phyloP scores from a whole-genome alignment of 2,329 filamentous ascomycete genomes.

The Coniochaeta sp. region DNA sequence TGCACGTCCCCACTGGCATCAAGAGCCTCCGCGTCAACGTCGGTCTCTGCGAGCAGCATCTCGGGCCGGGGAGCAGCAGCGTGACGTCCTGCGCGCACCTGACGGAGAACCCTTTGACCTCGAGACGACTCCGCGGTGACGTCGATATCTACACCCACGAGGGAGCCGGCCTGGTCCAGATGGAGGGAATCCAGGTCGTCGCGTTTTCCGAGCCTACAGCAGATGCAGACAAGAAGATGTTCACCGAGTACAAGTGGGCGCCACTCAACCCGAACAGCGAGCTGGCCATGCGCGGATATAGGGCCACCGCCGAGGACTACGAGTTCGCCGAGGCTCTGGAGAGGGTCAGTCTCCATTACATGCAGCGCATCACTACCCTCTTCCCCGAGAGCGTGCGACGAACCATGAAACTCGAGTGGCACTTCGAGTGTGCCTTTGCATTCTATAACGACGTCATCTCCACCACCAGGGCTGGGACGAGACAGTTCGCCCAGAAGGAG shows the following conservation, averaged over 20 bases:
- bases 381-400: neutral
- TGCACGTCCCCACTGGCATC: conserved; percentile 18
- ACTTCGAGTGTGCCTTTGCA: conserved; percentile 1
- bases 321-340: conserved; percentile 3
- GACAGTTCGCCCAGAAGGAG: conserved; percentile 4
- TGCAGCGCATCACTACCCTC: neutral
- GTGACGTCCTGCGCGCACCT: conserved; percentile 3
- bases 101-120: conserved; percentile 1
- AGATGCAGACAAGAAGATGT: conserved; percentile 13
- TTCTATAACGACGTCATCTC: neutral
- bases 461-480: conserved; percentile 1
- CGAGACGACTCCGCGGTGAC: conserved; percentile 1
- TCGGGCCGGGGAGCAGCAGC: neutral
- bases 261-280: conserved; percentile 2
- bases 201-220: conserved; percentile 12
- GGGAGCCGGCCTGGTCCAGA: conserved; percentile 9
- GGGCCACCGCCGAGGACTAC: conserved; percentile 1
- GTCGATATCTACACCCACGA: conserved; percentile 11
- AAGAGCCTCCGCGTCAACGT: conserved; percentile 11
- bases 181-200: conserved; percentile 12
- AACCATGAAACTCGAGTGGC: conserved; percentile 1
- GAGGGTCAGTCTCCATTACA: conserved; percentile 1
- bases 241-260: conserved; percentile 7
- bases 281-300: neutral
- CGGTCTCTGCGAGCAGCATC: neutral